Evolutionary conservation across 2,329 filamentous ascomycete genomes (phyloP), one percentile per base, ranked within the genome.

Genomic region (Neonectria ditissima): DNA sequence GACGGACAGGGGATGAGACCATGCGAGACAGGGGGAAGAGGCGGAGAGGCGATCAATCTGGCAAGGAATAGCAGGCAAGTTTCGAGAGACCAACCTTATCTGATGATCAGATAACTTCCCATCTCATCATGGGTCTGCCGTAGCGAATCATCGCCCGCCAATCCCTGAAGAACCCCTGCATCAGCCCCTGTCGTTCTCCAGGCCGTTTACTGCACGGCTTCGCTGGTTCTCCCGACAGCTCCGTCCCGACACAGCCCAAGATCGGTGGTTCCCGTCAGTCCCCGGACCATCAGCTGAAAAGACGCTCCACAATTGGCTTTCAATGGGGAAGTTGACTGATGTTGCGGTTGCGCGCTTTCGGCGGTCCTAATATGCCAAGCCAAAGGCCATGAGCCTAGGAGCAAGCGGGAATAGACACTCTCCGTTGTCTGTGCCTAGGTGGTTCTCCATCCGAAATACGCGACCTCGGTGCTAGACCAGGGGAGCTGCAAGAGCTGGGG

Each of bases 51-150:
- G 32, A 34, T n/a, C 14, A 16, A 16, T 14, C n/a, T 14, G 26
- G 24, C 24, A 47, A 50, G 50, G 13, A 39, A 62, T 63, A 62
- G n/a, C n/a, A n/a, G n/a, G n/a, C n/a, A n/a, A n/a, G n/a, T n/a
- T 43, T 24, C 56, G 34, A 61, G 47, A 63, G 41, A 50, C 48
- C 48, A 59, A 67, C 62, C 65, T 70, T 69, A 70, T 70, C 68
- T 69, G 68, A 70, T 70, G 57, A 70, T 70, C 68, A 70, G 66
- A 70, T 70, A 70, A 69, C 41, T 32, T 22, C 44, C 55, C 44
- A 57, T 54, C 57, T 63, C 54, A 64, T 59, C 50, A 56, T 55
- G 55, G 30, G 30, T 43, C 62, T 59, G 48, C 18, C 9, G 6
- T n/a, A 32, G 8, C 65, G 59, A 52, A 65, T 62, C 41, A 34